Base-by-base conservation (phyloP, 176 grass and related monocot genomes). In the Triticum turgidum region DNA sequence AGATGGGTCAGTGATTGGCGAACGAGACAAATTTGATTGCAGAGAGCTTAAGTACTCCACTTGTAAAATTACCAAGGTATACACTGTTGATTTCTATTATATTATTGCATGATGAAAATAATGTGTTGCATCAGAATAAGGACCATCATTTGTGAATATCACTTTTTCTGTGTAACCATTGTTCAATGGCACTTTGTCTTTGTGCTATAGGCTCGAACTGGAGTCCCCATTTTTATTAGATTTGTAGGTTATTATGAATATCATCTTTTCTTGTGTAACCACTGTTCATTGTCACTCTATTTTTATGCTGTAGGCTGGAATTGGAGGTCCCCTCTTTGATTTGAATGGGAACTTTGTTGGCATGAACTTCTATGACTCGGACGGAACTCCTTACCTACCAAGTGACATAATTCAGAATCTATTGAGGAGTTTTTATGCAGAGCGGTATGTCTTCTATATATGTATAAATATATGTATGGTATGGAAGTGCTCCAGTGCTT, bases 281-380 rank as follows among this genome's bases (percentile, higher is more conserved):
- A 35, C 38, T 70, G 18, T 39, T n/a, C 33, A 20, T 5, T 30
- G 15, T 42, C 39, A 61, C 78, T 44, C 3, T 3, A 1, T 33
- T 77, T 80, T 81, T 34, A 1, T 81, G 63, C 30, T 21, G 3
- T 51, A 81, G 64, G 80, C 42, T 69, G 80, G 80, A 30, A 54
- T 82, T 69, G 65, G 65, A 69, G 80, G 80, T 0, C 64, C 42
- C 29, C 64, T 82, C 8, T 8, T 34, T 69, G 63, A 34, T 82
- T 51, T 69, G 30, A 12, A 52, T 15, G 80, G 80, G 29, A 69
- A 34, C 7, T 35, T 82, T 15, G 29, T 82, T 82, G 80, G 80
- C 20, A 52, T 54, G 42, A 82, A 69, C 18, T 81, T 81, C 42
- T 81, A 81, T 14, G 27, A 9, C 21, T 35, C 4, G 1, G 15